Percentiles rank a stretch among this genome's conserved stretches.
Evolutionary conservation across 116 monocot genomes (phyloP).

Genomic region (Iris pallida): DNA sequence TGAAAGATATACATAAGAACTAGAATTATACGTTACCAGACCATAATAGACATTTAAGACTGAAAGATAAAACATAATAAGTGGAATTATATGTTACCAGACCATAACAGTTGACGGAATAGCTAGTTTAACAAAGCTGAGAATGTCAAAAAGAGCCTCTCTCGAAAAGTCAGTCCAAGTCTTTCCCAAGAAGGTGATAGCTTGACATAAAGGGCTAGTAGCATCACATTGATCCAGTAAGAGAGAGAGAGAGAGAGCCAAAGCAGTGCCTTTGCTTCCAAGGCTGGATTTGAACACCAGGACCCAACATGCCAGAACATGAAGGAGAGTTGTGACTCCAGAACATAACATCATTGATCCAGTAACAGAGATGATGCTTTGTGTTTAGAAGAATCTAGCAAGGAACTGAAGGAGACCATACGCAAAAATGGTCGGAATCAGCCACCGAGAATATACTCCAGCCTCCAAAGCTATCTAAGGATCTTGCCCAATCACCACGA

Average conservation of each 20-base stretch:
- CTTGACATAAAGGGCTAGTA: conserved; percentile 60
- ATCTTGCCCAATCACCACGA: conserved; percentile 3
- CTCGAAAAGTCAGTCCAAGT: conserved; percentile 46
- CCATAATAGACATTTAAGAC: too few relatives aligned
- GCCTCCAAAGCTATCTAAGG: not conserved
- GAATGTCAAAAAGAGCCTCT: conserved; percentile 46
- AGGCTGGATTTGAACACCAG: not conserved
- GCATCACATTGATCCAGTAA: conserved; percentile 54
- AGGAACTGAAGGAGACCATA: conserved; percentile 5
- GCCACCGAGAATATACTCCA: not conserved
- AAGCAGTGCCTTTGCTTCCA: too few relatives aligned
- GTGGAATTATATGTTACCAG: conserved; percentile 21
- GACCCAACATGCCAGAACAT: conserved; percentile 1
- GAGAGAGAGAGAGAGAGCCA: too few relatives aligned
- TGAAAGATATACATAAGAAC: too few relatives aligned
- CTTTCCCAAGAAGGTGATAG: conserved; percentile 37
- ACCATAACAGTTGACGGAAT: conserved; percentile 72
- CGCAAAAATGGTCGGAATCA: conserved; percentile 11
- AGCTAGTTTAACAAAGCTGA: conserved; percentile 50
- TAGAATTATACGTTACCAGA: not conserved
- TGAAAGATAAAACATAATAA: too few relatives aligned
- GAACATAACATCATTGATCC: conserved; percentile 7
- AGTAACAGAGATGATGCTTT: not conserved
- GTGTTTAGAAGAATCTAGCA: conserved; percentile 5
- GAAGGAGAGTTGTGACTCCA: conserved; percentile 6